A percentile compares a stretch with the other conserved stretches of the same genome.
Conservation (phyloP, 208 protist genomes). For the Trypanosoma boissoni region DNA sequence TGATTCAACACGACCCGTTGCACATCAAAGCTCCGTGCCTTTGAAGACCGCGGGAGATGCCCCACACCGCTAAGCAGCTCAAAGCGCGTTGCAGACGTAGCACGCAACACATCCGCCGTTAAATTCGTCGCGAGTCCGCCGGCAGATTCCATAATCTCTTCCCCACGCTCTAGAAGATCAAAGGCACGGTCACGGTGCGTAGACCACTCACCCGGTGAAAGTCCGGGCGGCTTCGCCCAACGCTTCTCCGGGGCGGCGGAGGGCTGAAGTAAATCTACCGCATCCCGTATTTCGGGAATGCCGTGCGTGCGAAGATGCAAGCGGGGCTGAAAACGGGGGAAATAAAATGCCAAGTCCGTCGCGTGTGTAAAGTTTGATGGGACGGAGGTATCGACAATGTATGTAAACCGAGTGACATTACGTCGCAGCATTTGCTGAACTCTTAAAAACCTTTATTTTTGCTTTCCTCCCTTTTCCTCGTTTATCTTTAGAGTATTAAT, state of each 20-base stretch:
- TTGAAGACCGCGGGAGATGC: slow-evolving; percentile 60
- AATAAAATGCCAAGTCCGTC: slow-evolving; percentile 84
- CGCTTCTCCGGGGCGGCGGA: slow-evolving; percentile 8
- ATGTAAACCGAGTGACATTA: slow-evolving; percentile 22
- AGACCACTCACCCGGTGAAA: slow-evolving; percentile 22
- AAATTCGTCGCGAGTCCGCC: slow-evolving; percentile 32
- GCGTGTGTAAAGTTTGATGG: slow-evolving; percentile 56
- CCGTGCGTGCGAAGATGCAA: slow-evolving; percentile 52
- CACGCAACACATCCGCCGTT: slow-evolving; percentile 44
- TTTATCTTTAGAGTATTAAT: neutral
- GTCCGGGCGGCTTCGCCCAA: slow-evolving; percentile 26
- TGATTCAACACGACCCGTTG: slow-evolving; percentile 64
- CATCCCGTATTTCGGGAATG: slow-evolving; percentile 76
- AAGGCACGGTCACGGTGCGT: slow-evolving; percentile 55
- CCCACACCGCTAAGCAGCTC: slow-evolving; percentile 73
- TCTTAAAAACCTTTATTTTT: neutral
- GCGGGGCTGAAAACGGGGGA: slow-evolving; percentile 69
- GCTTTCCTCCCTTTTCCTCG: neutral
- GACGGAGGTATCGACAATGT: slow-evolving; percentile 47
- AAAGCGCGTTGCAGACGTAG: slow-evolving; percentile 70
- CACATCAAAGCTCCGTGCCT: slow-evolving; percentile 47
- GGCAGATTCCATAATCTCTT: slow-evolving; percentile 72
- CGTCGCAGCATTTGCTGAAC: slow-evolving; percentile 39
- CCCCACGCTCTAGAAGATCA: slow-evolving; percentile 54
- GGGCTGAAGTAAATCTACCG: slow-evolving; percentile 48